phyloP scores from a whole-genome alignment of 2,329 filamentous ascomycete genomes.

The Colletotrichum tropicicola region DNA sequence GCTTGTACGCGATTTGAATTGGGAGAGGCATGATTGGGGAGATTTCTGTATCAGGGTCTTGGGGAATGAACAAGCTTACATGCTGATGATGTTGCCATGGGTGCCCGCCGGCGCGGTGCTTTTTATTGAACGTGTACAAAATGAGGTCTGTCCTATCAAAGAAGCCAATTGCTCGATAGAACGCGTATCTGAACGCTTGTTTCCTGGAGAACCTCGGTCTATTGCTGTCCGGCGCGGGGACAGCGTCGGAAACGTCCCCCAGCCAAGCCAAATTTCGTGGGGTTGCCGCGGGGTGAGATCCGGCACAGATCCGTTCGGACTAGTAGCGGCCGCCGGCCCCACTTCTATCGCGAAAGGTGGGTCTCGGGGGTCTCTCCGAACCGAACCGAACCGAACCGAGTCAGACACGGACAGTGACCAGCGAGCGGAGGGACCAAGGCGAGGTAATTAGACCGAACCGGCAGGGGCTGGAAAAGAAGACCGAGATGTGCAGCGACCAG shows the following conservation, averaged over 20 bases:
- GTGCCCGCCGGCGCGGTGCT: background rate
- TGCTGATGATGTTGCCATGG: background rate
- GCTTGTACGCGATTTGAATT: slow-evolving; percentile 27
- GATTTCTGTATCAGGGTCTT: background rate
- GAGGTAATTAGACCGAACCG: background rate
- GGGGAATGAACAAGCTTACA: background rate
- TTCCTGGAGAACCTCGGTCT: background rate
- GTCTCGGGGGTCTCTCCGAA: background rate
- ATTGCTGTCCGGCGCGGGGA: background rate
- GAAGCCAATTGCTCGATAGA: background rate
- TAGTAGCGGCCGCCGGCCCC: background rate
- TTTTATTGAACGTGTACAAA: slow-evolving; percentile 6
- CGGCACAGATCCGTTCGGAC: background rate
- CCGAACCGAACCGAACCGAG: slow-evolving; percentile 21
- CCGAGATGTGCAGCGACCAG: background rate
- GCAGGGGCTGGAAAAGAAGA: background rate
- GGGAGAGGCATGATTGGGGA: slow-evolving; percentile 25
- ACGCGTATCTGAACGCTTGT: background rate
- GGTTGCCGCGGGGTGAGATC: background rate
- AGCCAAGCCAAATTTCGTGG: background rate
- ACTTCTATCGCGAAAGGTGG: background rate
- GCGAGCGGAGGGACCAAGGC: background rate
- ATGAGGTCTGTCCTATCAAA: background rate
- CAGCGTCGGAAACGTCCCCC: background rate
- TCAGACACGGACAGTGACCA: background rate